Base-by-base conservation (phyloP, 371 early-diverging fungal species). In the Mortierella sp. region DNA sequence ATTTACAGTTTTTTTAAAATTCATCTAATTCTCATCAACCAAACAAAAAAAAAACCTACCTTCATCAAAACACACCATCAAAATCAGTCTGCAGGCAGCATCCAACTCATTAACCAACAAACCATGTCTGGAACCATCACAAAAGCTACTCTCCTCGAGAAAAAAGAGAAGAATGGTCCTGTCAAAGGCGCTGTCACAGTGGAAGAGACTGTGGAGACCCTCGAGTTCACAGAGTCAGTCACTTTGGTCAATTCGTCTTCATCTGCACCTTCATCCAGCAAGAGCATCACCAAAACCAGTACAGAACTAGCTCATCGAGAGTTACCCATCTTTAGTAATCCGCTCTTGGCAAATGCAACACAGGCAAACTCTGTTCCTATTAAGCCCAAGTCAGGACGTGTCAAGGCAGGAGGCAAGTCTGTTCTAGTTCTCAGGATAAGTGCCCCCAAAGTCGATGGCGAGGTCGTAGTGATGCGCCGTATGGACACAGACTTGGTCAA, bases 371-470 rank as follows among this genome's bases (percentile, higher is more conserved):
- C 80, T 45, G 75, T 74, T 28, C 80, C 75, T 60, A 64, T 70
- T 66, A 80, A 80, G 62, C 71, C 80, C 60, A 80, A 74, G 53
- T 19, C 68, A 29, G 75, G 40, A n/a, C 80, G 80, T 43, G 54
- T 80, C 43, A 80, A 80, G 65, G 40, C 68, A 32, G 75, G 75
- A n/a, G 49, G 64, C 54, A 74, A 74, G 58, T 45, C 70, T 1
- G 58, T 80, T 10, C 23, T 59, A 12, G 75, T 80, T n/a, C 74
- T 80, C 56, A 74, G 68, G 70, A 80, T 80, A 42, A 70, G 65
- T 23, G 80, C 80, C 43, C 80, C 80, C 64, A 80, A 80, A 51
- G 80, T 80, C 42, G 80, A 80, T 64, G 80, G 80, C 26, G 74
- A 80, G 19, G 80, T 80, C 2, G 71, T 74, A 5, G 75, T 80